phyloP scores from a whole-genome alignment of 352 stramenopile species.

The Phytophthora gonapodyides region DNA sequence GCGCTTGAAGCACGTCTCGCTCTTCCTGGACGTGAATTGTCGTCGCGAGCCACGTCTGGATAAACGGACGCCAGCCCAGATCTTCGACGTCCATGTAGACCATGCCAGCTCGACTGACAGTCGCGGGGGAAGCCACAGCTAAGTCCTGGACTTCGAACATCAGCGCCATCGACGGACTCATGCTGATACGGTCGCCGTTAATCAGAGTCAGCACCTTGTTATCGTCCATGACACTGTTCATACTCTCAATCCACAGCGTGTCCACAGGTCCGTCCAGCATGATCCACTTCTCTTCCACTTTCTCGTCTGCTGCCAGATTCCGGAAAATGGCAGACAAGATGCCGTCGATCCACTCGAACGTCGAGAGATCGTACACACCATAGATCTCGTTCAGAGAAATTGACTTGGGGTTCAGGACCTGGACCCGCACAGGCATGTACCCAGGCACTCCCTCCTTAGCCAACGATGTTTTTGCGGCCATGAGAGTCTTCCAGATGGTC shows the following conservation, averaged over 20 bases:
- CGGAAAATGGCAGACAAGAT: conserved; percentile 86
- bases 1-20: conserved; percentile 58
- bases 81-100: conserved; percentile 93
- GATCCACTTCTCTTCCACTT: conserved; percentile 88
- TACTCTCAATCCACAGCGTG: conserved; percentile 90
- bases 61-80: conserved; percentile 78
- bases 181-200: conserved; percentile 87
- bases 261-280: conserved; percentile 89
- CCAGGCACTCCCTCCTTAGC: conserved; percentile 71
- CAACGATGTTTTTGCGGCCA: conserved; percentile 73
- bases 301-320: conserved; percentile 75
- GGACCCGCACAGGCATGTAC: conserved; percentile 85
- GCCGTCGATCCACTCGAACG: conserved; percentile 88
- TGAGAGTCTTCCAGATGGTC: conserved; percentile 86
- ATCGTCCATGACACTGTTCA: conserved; percentile 91
- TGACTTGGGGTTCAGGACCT: conserved; percentile 90
- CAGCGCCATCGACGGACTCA: conserved; percentile 87
- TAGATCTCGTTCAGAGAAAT: conserved; percentile 92
- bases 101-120: conserved; percentile 93
- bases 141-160: conserved; percentile 97
- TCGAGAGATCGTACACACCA: conserved; percentile 88
- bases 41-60: conserved; percentile 75
- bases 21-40: conserved; percentile 69
- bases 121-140: conserved; percentile 92
- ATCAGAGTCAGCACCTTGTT: conserved; percentile 89